Base-by-base conservation (phyloP, 345 rosid genomes). In the Citrus maxima region DNA sequence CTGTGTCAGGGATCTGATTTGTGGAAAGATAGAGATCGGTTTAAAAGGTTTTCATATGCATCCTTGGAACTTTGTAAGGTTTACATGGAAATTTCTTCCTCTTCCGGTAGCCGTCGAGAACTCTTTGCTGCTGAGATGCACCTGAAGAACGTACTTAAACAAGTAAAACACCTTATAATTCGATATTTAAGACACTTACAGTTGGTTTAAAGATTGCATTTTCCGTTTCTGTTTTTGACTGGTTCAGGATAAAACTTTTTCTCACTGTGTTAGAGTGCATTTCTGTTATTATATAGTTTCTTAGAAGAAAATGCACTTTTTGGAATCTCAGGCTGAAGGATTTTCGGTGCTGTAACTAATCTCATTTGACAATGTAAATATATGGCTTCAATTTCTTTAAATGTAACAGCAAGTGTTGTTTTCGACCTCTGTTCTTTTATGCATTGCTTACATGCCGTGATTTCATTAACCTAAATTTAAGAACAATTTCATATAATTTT, bases 81-180 rank as follows among this genome's bases (percentile, higher is more conserved):
- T 32, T 32, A 32, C 34, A 32, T 32, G 34, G 34, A 32, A 32
- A 3, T 32, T 32, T 32, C 34, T 32, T 32, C 34, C 34, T 32
- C 34, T 32, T 32, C 34, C 0, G 34, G 34, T 32, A 0, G 34
- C 34, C 4, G 34, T 32, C 34, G 4, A 32, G 34, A 32, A 4
- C 93, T 96, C 68, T 82, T 85, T 61, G 73, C 90, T n/a, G 97
- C 94, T 59, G 93, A 90, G 85, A 88, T 93, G 97, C 96, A 93
- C 84, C 78, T 92, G 77, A 89, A 83, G 85, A 95, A 84, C 80
- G 72, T 74, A 64, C 79, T 92, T 74, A 90, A 86, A 83, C 98
- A 95, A 95, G 94, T 85, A 87, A 82, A 86, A 70, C 77, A 2
- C 28, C 35, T 37, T 69, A 9, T 67, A 13, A 70, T 14, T 74